Conservation (phyloP, 1,284 basidiomycete species). For the Cutaneotrichosporon sp. region DNA sequence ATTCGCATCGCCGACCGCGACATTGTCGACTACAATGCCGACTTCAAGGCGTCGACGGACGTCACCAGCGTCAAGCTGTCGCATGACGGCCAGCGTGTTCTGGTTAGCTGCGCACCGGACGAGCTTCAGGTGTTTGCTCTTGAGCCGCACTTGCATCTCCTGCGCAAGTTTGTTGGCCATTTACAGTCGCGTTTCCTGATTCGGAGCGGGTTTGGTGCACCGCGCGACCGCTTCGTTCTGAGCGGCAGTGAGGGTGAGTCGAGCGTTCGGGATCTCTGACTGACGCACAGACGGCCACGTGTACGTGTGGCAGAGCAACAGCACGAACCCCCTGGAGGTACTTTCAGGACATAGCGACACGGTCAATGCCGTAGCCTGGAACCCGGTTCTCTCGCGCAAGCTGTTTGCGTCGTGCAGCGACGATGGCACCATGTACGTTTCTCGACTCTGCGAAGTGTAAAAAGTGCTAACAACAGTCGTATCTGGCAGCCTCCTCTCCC, state of each 20-base stretch:
- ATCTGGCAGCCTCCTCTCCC: slow-evolving; percentile 17
- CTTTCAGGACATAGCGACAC: slow-evolving; percentile 78
- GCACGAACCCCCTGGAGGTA: slow-evolving; percentile 72
- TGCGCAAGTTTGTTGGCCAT: slow-evolving; percentile 76
- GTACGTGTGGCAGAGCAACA: slow-evolving; percentile 92
- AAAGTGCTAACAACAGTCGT: slow-evolving; percentile 7
- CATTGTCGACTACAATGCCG: slow-evolving; percentile 31
- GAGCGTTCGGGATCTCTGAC: neutral
- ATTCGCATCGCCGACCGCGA: slow-evolving; percentile 36
- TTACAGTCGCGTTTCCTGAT: slow-evolving; percentile 76
- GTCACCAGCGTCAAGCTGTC: slow-evolving; percentile 84
- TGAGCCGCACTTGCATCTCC: slow-evolving; percentile 56
- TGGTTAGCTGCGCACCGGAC: slow-evolving; percentile 80
- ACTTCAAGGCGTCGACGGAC: slow-evolving; percentile 39
- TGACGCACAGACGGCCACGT: slow-evolving; percentile 66
- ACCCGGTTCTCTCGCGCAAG: slow-evolving; percentile 66
- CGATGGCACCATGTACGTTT: slow-evolving; percentile 61
- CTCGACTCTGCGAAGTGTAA: neutral
- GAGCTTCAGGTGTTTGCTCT: slow-evolving; percentile 87
- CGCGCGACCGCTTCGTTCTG: slow-evolving; percentile 79
- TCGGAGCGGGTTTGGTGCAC: slow-evolving; percentile 89
- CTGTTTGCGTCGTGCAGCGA: slow-evolving; percentile 95
- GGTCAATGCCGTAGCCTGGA: slow-evolving; percentile 96
- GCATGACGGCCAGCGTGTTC: slow-evolving; percentile 74
- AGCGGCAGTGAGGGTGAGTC: slow-evolving; percentile 86